These are phyloP conservation scores for Trichoderma arundinaceum DNA, from an alignment of 2,329 filamentous ascomycete species.

Conservation along the genomic window DNA sequence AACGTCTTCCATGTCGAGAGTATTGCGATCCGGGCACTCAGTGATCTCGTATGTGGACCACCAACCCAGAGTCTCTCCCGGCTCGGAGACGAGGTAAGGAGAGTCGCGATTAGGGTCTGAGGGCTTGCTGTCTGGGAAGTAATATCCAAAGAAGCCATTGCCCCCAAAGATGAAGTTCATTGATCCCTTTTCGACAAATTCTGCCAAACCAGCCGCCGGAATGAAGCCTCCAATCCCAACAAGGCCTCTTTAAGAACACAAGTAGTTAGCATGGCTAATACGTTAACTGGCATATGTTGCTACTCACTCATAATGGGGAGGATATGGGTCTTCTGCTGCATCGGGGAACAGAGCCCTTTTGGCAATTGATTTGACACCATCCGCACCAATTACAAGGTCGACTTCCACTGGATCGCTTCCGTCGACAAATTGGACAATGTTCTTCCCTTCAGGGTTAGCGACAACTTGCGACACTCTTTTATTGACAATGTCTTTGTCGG, in stretches of 20 bases:
- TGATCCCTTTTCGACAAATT: conserved; percentile 34
- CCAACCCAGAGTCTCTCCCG: conserved; percentile 34
- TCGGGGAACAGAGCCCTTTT: conserved; percentile 38
- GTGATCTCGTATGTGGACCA: conserved; percentile 36
- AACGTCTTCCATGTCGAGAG: conserved; percentile 34
- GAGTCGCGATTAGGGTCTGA: conserved; percentile 34
- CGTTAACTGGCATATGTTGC: no score
- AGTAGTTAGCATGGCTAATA: neutral
- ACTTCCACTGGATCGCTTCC: conserved; percentile 35
- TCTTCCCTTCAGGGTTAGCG: conserved; percentile 33
- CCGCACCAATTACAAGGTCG: conserved; percentile 39
- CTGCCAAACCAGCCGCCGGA: conserved; percentile 30
- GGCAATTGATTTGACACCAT: conserved; percentile 36
- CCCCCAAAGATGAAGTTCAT: conserved; percentile 37
- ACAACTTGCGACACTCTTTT: conserved; percentile 35
- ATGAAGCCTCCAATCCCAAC: conserved; percentile 37
- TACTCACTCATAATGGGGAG: conserved; percentile 38
- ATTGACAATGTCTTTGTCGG: conserved; percentile 34
- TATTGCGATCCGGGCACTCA: conserved; percentile 32
- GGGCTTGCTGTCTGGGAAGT: conserved; percentile 31
- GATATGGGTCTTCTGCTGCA: conserved; percentile 34
- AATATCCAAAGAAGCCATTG: conserved; percentile 38
- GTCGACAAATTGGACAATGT: conserved; percentile 36
- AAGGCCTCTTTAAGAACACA: conserved; percentile 32
- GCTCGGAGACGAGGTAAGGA: conserved; percentile 33